Evolutionary conservation across 2,329 filamentous ascomycete genomes (phyloP).

Genomic region (Eurotiales sp.): DNA sequence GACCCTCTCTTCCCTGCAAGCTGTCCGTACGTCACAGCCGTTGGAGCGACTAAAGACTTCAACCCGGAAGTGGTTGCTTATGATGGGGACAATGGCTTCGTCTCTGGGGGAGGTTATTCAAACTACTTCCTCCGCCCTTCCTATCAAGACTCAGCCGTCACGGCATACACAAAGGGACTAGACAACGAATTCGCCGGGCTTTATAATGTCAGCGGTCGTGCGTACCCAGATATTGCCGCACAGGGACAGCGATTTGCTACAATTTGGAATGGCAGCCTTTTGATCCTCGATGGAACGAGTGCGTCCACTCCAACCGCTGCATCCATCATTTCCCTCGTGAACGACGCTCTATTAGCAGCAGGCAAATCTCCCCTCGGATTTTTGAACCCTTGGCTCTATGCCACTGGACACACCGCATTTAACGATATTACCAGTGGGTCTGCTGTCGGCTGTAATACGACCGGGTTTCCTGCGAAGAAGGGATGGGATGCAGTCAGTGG

Average conservation of each 20-base stretch:
- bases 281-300: constrained; percentile 36
- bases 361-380: constrained; percentile 54
- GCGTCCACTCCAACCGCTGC: constrained; percentile 58
- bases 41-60: constrained; percentile 38
- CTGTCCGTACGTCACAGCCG: constrained; percentile 51
- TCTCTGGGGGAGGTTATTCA: constrained; percentile 44
- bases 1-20: constrained; percentile 47
- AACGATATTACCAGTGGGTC: constrained; percentile 49
- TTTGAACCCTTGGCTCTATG: constrained; percentile 60
- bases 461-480: constrained; percentile 14
- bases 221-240: constrained; percentile 59
- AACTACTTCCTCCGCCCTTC: constrained; percentile 43
- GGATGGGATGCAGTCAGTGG: constrained; percentile 32
- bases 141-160: constrained; percentile 41
- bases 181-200: constrained; percentile 35
- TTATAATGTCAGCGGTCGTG: constrained; percentile 53
- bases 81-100: constrained; percentile 21
- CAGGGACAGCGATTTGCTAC: constrained; percentile 28
- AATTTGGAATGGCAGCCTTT: constrained; percentile 21
- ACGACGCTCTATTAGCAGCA: constrained; percentile 54
- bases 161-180: constrained; percentile 36
- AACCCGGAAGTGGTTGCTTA: constrained; percentile 17
- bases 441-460: constrained; percentile 42
- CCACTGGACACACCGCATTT: constrained; percentile 36
- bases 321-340: constrained; percentile 58